Base-by-base conservation (phyloP, 2,329 filamentous ascomycete species). In the Lachnellula arida region DNA sequence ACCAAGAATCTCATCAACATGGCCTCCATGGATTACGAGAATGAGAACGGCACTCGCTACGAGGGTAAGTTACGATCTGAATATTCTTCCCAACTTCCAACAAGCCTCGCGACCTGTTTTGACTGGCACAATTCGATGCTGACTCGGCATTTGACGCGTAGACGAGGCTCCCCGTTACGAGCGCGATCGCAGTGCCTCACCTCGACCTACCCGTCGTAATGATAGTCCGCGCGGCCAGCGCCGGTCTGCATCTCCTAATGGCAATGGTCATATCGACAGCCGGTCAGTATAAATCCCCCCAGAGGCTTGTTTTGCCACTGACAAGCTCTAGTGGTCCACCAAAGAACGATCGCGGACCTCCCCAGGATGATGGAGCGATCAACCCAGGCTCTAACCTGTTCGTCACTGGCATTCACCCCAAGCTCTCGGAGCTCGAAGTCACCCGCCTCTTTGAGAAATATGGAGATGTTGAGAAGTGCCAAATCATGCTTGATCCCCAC, bases 401-500 rank as follows among this genome's bases (percentile, higher is more conserved):
- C 74, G 94, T 99, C 64, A 99, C 94, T 62, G 94, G 94, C 67
- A 99, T 99, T 64, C 91, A 97, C 73, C 94, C 94, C 56, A 89
- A 89, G 68, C 83, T 99, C 64, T 86, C 83, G 48, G 94, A 99
- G 74, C 82, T 86, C 15, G 94, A 97, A 71, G 90, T 99, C 60
- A 88, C 89, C 53, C 91, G 91, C 73, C 86, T 99, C 64, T 99
- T 99, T 71, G 91, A 97, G 77, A 99, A 97, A 77, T 97, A 97
- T 70, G 94, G 94, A 66, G 91, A 96, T 72, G 94, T 99, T 51
- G 93, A 97, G 78, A 97, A 95, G 77, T 97, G 93, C 79, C 95
- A 97, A 74, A 99, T 99, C 78, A 99, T 99, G 94, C 86, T 93
- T 70, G 94, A 99, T 71, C 94, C 94, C 60, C 94, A 99, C 75